Conservation (phyloP, 2,329 filamentous ascomycete species). For the Ceratocystis cubensis region DNA sequence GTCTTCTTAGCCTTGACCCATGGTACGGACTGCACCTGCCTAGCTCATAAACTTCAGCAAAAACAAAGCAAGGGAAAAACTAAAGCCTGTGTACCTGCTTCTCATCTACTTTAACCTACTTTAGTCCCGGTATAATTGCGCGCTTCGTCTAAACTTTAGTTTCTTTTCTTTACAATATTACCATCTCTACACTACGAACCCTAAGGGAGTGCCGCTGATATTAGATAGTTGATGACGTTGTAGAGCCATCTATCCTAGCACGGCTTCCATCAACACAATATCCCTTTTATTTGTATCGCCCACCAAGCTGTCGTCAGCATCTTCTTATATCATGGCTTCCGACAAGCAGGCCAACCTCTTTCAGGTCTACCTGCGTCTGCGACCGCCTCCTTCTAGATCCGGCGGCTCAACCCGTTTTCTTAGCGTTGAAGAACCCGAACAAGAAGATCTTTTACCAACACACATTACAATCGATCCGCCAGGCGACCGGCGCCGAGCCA, state of each 20-base stretch:
- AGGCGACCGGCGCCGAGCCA: constrained; percentile 70
- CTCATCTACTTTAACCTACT: background rate
- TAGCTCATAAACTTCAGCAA: background rate
- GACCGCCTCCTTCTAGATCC: constrained; percentile 39
- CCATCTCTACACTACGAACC: background rate
- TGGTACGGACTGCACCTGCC: too few species aligned
- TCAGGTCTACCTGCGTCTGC: constrained; percentile 79
- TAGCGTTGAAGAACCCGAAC: constrained; percentile 52
- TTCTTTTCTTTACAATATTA: background rate
- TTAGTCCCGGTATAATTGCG: background rate
- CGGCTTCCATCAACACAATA: background rate
- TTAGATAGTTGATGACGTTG: background rate
- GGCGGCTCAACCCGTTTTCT: constrained; percentile 55
- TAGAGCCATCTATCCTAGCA: background rate
- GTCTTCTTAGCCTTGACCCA: background rate
- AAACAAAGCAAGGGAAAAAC: constrained; percentile 7
- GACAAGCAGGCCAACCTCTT: constrained; percentile 48
- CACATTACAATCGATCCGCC: constrained; percentile 71
- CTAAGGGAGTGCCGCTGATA: background rate
- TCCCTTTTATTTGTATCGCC: background rate
- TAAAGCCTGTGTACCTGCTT: background rate
- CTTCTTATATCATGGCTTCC: background rate
- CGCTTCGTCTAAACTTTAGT: background rate
- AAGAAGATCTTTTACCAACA: constrained; percentile 35
- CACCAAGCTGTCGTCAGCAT: background rate